Evolutionary conservation across 2,329 filamentous ascomycete genomes (phyloP), one percentile per base, ranked within the genome.

Genomic region (Hymenoscyphus fraxineus): DNA sequence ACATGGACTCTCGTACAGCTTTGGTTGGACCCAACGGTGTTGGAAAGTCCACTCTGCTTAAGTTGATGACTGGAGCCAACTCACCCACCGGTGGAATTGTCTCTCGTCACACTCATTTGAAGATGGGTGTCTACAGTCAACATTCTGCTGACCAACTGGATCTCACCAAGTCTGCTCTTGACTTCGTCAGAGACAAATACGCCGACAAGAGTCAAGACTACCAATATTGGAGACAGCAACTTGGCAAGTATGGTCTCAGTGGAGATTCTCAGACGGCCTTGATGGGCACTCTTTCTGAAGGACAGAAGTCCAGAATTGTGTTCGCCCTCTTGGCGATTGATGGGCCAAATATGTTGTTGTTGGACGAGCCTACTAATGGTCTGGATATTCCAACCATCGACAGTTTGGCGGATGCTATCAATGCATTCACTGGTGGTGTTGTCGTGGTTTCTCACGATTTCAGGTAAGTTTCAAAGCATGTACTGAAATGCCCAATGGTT

Each of bases 281-380:
- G 77, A 99, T 99, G 89, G 96, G 95, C 68, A 99, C 95, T 16
- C 83, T 99, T 71, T 98, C 95, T 68, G 95, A 99, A 77, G 95
- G 95, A 62, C 95, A 99, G 81, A 96, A 96, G 87, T 93, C 89
- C 76, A 91, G 96, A 85, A 97, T 99, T 76, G 95, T 99, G 54
- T 99, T 99, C 77, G 95, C 95, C 51, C 84, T 99, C 72, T 83
- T 99, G 70, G 95, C 95, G 70, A 97, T 99, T 71, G 95, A 99
- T 73, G 82, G 88, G 35, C 95, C 95, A 73, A 99, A 99, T 85
- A 99, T 99, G 95, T 81, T 99, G 73, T 80, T 99, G 72, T 87
- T 99, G 64, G 95, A 99, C 82, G 95, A 99, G 83, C 96, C 95
- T 78, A 99, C 95, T 77, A 99, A 99, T 88, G 95, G 95, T 86